Conservation (phyloP, 1,139 yeast species). For the Candida dubliniensis region DNA sequence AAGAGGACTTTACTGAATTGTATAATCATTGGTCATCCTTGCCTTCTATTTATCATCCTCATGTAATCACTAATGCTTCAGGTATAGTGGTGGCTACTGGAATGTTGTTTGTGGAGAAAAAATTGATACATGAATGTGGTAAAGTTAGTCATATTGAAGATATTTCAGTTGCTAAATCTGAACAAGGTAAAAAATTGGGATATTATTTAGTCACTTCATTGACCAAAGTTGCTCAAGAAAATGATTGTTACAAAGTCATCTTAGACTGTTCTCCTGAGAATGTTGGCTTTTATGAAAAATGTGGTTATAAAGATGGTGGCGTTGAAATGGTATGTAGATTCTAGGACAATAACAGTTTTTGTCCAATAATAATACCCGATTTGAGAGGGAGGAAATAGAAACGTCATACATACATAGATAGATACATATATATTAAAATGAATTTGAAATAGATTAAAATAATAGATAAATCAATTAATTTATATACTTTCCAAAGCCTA, state of each 20-base stretch:
- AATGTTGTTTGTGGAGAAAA: conserved; percentile 55
- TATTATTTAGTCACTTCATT: conserved; percentile 61
- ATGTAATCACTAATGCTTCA: conserved; percentile 54
- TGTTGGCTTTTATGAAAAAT: conserved; percentile 84
- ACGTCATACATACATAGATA: neutral
- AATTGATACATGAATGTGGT: conserved; percentile 76
- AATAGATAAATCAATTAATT: conserved; percentile 3
- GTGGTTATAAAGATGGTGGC: conserved; percentile 69
- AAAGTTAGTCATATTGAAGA: conserved; percentile 94
- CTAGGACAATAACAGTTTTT: conserved; percentile 3
- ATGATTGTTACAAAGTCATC: conserved; percentile 84
- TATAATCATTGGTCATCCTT: conserved; percentile 50
- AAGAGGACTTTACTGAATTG: conserved; percentile 40
- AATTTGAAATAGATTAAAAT: neutral
- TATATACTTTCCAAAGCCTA: conserved; percentile 34
- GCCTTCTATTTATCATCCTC: conserved; percentile 52
- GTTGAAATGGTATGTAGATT: conserved; percentile 61
- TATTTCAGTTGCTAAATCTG: conserved; percentile 71
- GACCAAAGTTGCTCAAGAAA: conserved; percentile 54
- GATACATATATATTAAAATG: conserved; percentile 1
- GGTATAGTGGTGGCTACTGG: conserved; percentile 51
- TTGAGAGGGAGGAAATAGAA: neutral
- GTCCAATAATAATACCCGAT: neutral
- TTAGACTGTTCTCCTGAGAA: conserved; percentile 85
- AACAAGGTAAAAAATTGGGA: conserved; percentile 87